These are phyloP conservation scores for Acidomyces sp. DNA, from an alignment of 495 filamentous ascomycete genomes.

Conservation along the genomic window DNA sequence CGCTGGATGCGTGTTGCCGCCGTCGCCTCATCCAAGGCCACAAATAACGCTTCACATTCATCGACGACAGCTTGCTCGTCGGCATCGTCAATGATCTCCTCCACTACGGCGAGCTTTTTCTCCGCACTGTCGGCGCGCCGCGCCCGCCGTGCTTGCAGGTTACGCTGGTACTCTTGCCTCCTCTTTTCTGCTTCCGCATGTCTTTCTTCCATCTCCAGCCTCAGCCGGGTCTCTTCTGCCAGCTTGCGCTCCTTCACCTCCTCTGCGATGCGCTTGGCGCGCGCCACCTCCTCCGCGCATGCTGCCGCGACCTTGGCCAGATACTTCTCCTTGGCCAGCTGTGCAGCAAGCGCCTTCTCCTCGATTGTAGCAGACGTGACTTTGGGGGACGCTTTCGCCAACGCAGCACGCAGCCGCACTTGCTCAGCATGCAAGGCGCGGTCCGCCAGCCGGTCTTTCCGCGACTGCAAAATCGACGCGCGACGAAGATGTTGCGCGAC, in stretches of 20 bases:
- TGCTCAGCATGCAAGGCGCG: constrained; percentile 91
- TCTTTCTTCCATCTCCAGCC: constrained; percentile 70
- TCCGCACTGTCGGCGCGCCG: constrained; percentile 50
- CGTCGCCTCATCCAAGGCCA: constrained; percentile 44
- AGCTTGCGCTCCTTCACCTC: constrained; percentile 83
- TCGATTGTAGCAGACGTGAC: constrained; percentile 51
- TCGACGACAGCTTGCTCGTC: constrained; percentile 43
- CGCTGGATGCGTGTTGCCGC: constrained; percentile 65
- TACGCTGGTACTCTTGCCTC: constrained; percentile 33
- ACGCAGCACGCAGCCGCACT: constrained; percentile 79
- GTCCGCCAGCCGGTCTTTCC: constrained; percentile 86
- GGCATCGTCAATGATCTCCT: constrained; percentile 33
- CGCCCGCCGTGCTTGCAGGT: constrained; percentile 36
- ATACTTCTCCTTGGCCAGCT: constrained; percentile 79
- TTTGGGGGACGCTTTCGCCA: constrained; percentile 59
- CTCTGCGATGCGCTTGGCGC: constrained; percentile 86
- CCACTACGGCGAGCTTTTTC: constrained; percentile 38
- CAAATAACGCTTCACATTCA: background rate
- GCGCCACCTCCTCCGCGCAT: constrained; percentile 88
- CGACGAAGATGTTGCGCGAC: constrained; percentile 83
- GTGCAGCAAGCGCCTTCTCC: constrained; percentile 77
- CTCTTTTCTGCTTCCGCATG: constrained; percentile 77
- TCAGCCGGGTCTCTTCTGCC: constrained; percentile 54
- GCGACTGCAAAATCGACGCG: constrained; percentile 79
- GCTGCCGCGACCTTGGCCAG: constrained; percentile 84